Evolutionary conservation across 1,284 basidiomycete genomes (phyloP).

Genomic region (Sporisorium graminicola): DNA sequence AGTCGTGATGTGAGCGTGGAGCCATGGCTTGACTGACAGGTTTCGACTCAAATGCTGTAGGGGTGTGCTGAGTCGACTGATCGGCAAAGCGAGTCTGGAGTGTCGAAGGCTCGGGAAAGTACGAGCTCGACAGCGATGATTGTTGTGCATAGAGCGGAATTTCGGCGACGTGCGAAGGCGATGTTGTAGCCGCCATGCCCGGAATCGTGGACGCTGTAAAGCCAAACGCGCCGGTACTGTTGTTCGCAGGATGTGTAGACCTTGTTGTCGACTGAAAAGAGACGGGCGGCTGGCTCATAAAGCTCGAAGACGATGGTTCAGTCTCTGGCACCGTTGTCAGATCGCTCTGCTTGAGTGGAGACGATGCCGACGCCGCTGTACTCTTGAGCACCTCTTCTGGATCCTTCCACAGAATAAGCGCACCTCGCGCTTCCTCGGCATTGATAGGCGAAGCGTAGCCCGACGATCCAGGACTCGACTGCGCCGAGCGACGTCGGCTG

Average conservation of each 20-base stretch:
- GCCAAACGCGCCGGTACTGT: neutral
- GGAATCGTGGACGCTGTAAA: constrained; percentile 3
- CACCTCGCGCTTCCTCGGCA: constrained; percentile 39
- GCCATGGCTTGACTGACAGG: neutral
- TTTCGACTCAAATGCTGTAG: neutral
- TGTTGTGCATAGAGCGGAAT: constrained; percentile 51
- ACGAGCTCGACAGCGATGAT: constrained; percentile 46
- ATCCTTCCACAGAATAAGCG: constrained; percentile 48
- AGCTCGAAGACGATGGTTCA: constrained; percentile 6
- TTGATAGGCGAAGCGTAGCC: constrained; percentile 50
- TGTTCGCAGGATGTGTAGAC: neutral
- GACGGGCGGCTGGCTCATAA: constrained; percentile 41
- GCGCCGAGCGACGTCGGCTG: constrained; percentile 32
- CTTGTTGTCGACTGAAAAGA: constrained; percentile 26
- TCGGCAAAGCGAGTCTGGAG: constrained; percentile 14
- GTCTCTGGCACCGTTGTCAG: constrained; percentile 14
- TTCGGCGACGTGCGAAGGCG: constrained; percentile 15
- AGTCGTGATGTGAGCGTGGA: constrained; percentile 11
- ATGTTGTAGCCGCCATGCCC: constrained; percentile 27
- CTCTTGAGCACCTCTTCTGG: constrained; percentile 43
- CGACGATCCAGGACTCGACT: constrained; percentile 43
- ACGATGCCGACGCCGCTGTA: constrained; percentile 14
- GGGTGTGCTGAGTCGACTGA: neutral
- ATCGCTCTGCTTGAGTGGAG: constrained; percentile 27
- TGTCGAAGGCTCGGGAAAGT: constrained; percentile 39